Conservation (phyloP, 257 asterid genomes). For the Nicotiana sylvestris region DNA sequence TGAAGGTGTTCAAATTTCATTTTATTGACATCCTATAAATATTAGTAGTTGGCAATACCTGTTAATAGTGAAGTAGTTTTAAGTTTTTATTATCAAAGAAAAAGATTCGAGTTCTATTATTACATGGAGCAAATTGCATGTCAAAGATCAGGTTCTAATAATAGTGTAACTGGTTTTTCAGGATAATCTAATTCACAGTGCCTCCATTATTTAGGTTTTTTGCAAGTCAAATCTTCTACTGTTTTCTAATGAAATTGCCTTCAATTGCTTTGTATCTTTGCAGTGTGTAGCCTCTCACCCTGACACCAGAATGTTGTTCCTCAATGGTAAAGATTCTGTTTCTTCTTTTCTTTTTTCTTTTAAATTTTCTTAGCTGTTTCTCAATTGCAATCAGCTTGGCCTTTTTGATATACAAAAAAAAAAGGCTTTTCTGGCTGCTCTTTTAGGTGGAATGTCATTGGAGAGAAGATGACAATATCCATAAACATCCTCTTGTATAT, state of each 20-base stretch:
- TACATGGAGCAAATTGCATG: no score
- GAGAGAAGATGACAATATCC: not conserved
- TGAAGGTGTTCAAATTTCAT: not conserved
- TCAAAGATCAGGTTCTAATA: no score
- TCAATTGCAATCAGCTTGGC: not conserved
- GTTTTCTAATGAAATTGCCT: not conserved
- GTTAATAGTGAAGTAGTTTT: not conserved
- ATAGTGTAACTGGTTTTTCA: no score
- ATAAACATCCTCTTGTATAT: no score
- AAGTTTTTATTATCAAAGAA: not conserved
- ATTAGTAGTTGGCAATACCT: no score
- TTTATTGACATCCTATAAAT: no score
- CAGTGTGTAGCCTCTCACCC: conserved; percentile 39
- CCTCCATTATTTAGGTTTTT: not conserved
- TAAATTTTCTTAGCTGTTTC: not conserved
- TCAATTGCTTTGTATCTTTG: conserved; percentile 14
- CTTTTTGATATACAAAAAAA: not conserved
- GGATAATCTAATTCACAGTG: not conserved
- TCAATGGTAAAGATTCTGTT: conserved; percentile 22
- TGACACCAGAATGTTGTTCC: conserved; percentile 24
- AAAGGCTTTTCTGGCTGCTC: not conserved
- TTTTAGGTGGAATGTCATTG: not conserved
- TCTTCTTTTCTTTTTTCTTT: not conserved
- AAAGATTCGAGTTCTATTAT: no score
- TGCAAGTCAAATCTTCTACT: not conserved